phyloP scores from a whole-genome alignment of 176 grass and related monocot species.

The Cenchrus americanus region DNA sequence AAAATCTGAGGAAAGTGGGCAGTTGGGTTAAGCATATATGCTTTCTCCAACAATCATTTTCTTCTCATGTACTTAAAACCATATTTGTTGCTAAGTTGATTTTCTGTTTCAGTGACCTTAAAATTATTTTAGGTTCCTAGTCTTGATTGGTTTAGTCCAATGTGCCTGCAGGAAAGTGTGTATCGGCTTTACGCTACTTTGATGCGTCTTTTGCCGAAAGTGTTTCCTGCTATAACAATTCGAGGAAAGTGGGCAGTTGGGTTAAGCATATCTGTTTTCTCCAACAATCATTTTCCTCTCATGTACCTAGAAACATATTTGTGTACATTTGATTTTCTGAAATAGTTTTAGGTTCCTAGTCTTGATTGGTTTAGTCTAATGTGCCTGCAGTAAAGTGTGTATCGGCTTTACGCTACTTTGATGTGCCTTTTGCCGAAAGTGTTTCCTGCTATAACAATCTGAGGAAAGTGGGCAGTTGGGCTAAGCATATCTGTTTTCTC shows the following conservation, averaged over 20 bases:
- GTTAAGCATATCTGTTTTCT: conserved; percentile 58
- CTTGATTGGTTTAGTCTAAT: neutral
- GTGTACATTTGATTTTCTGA: neutral
- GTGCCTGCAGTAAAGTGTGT: conserved; percentile 70
- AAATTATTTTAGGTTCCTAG: neutral
- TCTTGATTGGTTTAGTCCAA: neutral
- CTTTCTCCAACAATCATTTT: conserved; percentile 85
- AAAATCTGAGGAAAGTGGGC: conserved; percentile 65
- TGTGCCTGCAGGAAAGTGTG: conserved; percentile 68
- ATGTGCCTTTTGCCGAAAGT: conserved; percentile 58
- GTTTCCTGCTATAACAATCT: conserved; percentile 63
- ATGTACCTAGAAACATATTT: neutral
- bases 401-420: conserved; percentile 46
- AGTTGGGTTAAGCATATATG: conserved; percentile 70
- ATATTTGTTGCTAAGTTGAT: neutral
- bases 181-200: conserved; percentile 50
- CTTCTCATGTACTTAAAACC: conserved; percentile 28
- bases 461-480: conserved; percentile 86
- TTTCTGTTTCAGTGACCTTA: neutral
- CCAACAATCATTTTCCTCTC: conserved; percentile 83
- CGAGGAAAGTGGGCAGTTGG: conserved; percentile 84
- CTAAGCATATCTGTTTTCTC: conserved; percentile 55
- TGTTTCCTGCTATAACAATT: conserved; percentile 65
- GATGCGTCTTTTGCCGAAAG: conserved; percentile 55
- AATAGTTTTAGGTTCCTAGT: neutral